Base-by-base conservation (phyloP, 2,329 filamentous ascomycete genomes). In the Fusarium albosuccineum region DNA sequence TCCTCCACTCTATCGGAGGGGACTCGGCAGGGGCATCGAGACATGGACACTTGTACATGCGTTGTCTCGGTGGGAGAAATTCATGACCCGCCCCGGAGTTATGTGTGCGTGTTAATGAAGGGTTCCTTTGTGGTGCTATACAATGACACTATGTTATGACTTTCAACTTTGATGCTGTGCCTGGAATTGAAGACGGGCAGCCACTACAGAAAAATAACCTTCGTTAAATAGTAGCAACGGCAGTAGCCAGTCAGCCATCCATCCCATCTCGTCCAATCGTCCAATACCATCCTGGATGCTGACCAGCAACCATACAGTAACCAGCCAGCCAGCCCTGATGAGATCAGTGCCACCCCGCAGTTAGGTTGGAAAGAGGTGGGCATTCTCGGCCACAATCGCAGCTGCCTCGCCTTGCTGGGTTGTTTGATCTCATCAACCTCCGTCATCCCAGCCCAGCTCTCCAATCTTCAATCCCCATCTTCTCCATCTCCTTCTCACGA, bases 311-410 rank as follows among this genome's bases (percentile, higher is more conserved):
- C 17, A 22, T 22, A 22, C n/a, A n/a, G n/a, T n/a, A n/a, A 22
- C 17, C 17, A 22, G 17, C 17, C 30, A 33, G 30, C 8, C 30
- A 9, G 8, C 30, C 30, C 13, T 39, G 26, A 17, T n/a, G 39
- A 44, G 42, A 30, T 45, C 42, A 50, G 13, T 39, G 44, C 17
- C 26, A 67, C 66, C 66, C 66, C 62, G 55, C 66, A 60, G 58
- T 59, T 59, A 29, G 17, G 17, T 22, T 22, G 33, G 42, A 37
- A 29, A 45, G 48, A 52, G 17, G 30, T 40, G 44, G 42, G 33
- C 33, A 56, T 64, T 39, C 17, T 22, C 49, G 45, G 49, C 51
- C 52, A 45, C 52, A 46, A 36, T 14, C 44, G 50, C 39, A 48
- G 49, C 45, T 66, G 62, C 57, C 65, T 67, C 63, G 39, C 27